phyloP scores from a whole-genome alignment of 345 rosid species.

The Hirschfeldia incana region DNA sequence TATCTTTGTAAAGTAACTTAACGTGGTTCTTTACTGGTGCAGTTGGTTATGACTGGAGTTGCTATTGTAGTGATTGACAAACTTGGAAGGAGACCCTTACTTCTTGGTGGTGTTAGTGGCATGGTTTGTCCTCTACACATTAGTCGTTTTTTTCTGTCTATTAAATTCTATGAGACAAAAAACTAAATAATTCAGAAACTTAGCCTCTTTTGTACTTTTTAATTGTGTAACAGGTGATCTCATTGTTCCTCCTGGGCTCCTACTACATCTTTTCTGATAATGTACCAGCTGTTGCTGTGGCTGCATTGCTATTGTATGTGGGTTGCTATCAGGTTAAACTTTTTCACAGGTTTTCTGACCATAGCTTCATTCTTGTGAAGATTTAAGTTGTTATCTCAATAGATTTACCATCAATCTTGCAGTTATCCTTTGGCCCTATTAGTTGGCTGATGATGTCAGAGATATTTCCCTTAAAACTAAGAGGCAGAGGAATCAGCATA shows the following conservation, averaged over 20 bases:
- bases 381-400: not conserved
- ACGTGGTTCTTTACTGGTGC: constrained; percentile 26
- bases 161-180: not conserved
- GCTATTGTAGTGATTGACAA: constrained; percentile 84
- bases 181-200: not conserved
- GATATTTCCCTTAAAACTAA: constrained; percentile 74
- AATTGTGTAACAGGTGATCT: constrained; percentile 54
- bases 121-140: constrained; percentile 51
- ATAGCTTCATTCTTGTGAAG: not conserved
- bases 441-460: constrained; percentile 99
- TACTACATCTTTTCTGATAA: constrained; percentile 72
- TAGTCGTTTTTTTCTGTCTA: too few species aligned
- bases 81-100: constrained; percentile 93
- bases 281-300: constrained; percentile 68
- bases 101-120: constrained; percentile 91
- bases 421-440: constrained; percentile 96
- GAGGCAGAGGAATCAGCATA: constrained; percentile 88
- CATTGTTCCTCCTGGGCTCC: constrained; percentile 88
- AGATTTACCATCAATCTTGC: constrained; percentile 41
- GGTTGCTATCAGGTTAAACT: constrained; percentile 92
- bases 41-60: constrained; percentile 89
- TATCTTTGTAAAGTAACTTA: not conserved
- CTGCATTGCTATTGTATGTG: constrained; percentile 76
- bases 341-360: constrained; percentile 11
- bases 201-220: not conserved